These are phyloP conservation scores for Candida dubliniensis DNA, from an alignment of 1,139 yeast genomes.

Conservation along the genomic window DNA sequence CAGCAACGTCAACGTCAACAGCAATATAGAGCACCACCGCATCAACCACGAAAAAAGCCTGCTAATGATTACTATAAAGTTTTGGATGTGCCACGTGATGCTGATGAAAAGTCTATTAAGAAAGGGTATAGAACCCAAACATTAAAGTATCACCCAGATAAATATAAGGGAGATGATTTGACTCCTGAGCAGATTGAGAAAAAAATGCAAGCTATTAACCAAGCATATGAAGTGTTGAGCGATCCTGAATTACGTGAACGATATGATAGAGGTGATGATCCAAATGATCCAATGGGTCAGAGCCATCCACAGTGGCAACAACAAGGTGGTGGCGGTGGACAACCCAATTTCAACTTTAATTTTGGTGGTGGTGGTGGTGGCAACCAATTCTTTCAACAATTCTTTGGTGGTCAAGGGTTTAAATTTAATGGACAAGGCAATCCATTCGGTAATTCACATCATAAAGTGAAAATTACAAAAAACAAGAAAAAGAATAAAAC, in stretches of 20 bases:
- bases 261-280: slow-evolving; percentile 70
- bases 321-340: slow-evolving; percentile 1
- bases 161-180: slow-evolving; percentile 66
- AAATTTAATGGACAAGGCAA: slow-evolving; percentile 17
- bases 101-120: slow-evolving; percentile 72
- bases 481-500: slow-evolving; percentile 11
- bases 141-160: slow-evolving; percentile 88
- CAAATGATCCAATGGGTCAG: slow-evolving; percentile 43
- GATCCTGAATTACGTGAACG: slow-evolving; percentile 62
- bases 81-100: slow-evolving; percentile 65
- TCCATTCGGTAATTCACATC: slow-evolving; percentile 18
- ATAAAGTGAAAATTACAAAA: slow-evolving; percentile 20
- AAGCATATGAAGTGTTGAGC: slow-evolving; percentile 85
- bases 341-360: slow-evolving; percentile 6
- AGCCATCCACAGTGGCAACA: slow-evolving; percentile 18
- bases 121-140: slow-evolving; percentile 80
- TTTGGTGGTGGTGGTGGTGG: slow-evolving; percentile 22
- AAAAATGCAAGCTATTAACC: slow-evolving; percentile 90
- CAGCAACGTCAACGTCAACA: slow-evolving; percentile 45
- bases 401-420: slow-evolving; percentile 20
- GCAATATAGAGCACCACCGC: slow-evolving; percentile 34
- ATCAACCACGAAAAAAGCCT: slow-evolving; percentile 35
- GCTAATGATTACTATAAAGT: slow-evolving; percentile 80
- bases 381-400: slow-evolving; percentile 17
- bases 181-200: slow-evolving; percentile 70